Evolutionary conservation across 2,329 filamentous ascomycete species (phyloP), one percentile per base, ranked within the genome.

Genomic region (Aspergillus awamori): DNA sequence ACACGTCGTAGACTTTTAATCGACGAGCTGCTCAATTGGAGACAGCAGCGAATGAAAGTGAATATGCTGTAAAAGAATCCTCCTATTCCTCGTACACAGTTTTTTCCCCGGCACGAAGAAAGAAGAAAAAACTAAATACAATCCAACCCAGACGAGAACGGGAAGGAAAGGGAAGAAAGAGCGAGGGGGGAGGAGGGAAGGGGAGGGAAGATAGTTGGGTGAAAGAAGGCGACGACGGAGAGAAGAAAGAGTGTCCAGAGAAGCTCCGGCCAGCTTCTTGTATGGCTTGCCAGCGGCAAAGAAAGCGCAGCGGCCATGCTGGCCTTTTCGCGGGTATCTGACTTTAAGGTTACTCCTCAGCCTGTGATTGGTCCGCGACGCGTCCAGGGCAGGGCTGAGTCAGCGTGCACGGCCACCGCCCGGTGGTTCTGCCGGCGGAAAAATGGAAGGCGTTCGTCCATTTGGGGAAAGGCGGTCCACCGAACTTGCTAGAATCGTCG

Each of bases 301-400:
- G 64, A 62, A 67, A 63, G 63, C 68, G 64, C 70, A 73, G 72
- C 73, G 74, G 74, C 77, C 76, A 79, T 74, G 71, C 72, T 79
- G 77, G 76, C 77, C 77, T 79, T 78, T 79, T 79, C 76, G 62
- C 59, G 53, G 51, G 43, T 43, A 28, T 28, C 53, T 57, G 61
- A 66, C 41, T 70, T 70, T 72, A 69, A 74, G 75, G 74, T 65
- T 76, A 79, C 75, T 79, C 63, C 70, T 75, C 71, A 66, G 17
- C 8, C 39, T 30, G 2, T 72, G 64, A 78, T 79, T 80, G 77
- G 77, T 58, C 53, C 61, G 15, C 2, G 22, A 3, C 8, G 20
- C 67, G 64, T 71, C 67, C 59, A 61, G 56, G 54, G 57, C 54
- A 20, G 1, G n/a, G 58, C 52, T 77, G 67, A 76, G 61, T 77